Conservation (phyloP, 768 basidiomycete genomes). For the Amanita fuliginea region DNA sequence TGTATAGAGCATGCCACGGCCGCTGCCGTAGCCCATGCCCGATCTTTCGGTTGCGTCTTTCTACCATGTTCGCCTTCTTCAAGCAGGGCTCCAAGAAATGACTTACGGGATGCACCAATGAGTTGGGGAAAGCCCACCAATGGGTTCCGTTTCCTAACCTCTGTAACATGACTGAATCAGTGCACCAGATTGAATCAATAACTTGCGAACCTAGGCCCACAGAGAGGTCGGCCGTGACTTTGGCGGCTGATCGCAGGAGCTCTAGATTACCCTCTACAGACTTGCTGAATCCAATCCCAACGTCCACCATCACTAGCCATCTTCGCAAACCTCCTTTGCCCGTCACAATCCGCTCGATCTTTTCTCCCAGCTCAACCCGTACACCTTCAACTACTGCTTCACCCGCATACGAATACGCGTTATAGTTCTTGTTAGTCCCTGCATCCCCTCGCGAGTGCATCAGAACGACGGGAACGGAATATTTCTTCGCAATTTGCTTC, state of each 20-base stretch:
- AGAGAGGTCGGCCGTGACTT: slow-evolving; percentile 30
- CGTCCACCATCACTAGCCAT: slow-evolving; percentile 87
- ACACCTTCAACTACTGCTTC: slow-evolving; percentile 55
- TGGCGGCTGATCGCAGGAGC: slow-evolving; percentile 42
- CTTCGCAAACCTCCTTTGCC: slow-evolving; percentile 65
- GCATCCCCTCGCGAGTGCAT: slow-evolving; percentile 95
- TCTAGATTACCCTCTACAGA: slow-evolving; percentile 61
- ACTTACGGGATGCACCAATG: slow-evolving; percentile 76
- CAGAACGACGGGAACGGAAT: slow-evolving; percentile 71
- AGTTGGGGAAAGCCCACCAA: slow-evolving; percentile 54
- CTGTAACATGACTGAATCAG: not conserved
- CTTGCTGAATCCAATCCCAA: slow-evolving; percentile 94
- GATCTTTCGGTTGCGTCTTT: slow-evolving; percentile 49
- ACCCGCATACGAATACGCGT: slow-evolving; percentile 27
- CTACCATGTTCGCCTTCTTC: slow-evolving; percentile 37
- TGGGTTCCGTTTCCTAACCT: slow-evolving; percentile 26
- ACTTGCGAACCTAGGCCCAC: slow-evolving; percentile 1
- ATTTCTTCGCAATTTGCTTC: slow-evolving; percentile 50
- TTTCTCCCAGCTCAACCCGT: slow-evolving; percentile 56
- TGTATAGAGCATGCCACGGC: slow-evolving; percentile 65
- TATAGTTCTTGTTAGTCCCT: slow-evolving; percentile 59
- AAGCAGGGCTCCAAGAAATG: slow-evolving; percentile 67
- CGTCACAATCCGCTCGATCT: slow-evolving; percentile 52
- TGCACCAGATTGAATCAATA: slow-evolving; percentile 3
- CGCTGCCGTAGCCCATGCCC: slow-evolving; percentile 72